Percentiles rank a stretch among this genome's conserved stretches.
Conservation (phyloP, 768 basidiomycete species). For the Lentinula sp. region DNA sequence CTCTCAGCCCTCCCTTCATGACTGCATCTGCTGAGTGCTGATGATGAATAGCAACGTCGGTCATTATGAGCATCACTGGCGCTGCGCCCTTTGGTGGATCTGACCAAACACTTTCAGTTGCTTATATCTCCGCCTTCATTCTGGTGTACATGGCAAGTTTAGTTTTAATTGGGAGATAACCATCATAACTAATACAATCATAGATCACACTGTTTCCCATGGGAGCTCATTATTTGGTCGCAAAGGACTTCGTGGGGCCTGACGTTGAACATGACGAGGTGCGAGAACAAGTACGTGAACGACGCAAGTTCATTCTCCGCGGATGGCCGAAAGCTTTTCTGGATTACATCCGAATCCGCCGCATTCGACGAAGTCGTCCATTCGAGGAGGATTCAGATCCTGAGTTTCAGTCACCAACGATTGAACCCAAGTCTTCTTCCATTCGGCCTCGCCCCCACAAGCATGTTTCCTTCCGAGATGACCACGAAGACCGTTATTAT, state of each 20-base stretch:
- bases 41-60: slow-evolving; percentile 46
- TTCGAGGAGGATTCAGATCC: not conserved
- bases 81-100: slow-evolving; percentile 56
- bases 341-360: slow-evolving; percentile 1
- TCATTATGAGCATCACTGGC: slow-evolving; percentile 57
- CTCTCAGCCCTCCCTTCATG: not conserved
- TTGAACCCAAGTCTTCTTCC: not conserved
- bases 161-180: not conserved
- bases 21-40: not conserved
- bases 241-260: slow-evolving; percentile 60
- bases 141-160: slow-evolving; percentile 51
- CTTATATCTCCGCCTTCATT: slow-evolving; percentile 59
- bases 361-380: not conserved
- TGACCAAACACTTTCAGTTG: slow-evolving; percentile 59
- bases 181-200: not conserved
- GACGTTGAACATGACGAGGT: slow-evolving; percentile 57
- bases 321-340: slow-evolving; percentile 12
- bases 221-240: slow-evolving; percentile 49
- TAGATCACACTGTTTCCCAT: slow-evolving; percentile 63
- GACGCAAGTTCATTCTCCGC: slow-evolving; percentile 22
- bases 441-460: not conserved
- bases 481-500: not conserved
- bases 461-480: slow-evolving; percentile 17
- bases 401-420: not conserved
- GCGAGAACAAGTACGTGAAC: slow-evolving; percentile 33